Evolutionary conservation across 2,329 filamentous ascomycete species (phyloP), one percentile per base, ranked within the genome.

Genomic region (Raffaelea arxii): DNA sequence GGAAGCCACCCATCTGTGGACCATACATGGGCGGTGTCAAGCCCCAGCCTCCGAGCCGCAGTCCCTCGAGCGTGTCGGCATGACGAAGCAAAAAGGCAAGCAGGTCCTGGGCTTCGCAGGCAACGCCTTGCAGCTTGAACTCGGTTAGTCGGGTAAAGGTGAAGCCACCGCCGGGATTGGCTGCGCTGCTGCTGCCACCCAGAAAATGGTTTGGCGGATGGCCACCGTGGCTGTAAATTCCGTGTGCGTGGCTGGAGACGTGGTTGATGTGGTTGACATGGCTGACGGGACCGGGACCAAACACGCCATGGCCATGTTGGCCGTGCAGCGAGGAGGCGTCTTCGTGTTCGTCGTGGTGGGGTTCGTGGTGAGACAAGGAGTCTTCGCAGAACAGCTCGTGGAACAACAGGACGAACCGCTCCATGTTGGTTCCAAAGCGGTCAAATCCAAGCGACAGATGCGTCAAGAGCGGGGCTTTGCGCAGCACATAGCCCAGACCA

Each of bases 31-130:
- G 38, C 14, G 62, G 62, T 36, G 63, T 65, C 12, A 68, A 54
- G 5, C 69, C 70, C 18, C 63, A 60, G 4, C 69, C 69, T 18
- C 71, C 71, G 10, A 75, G 61, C 3, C 68, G 66, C 7, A 74
- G 55, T 2, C 65, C 61, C 39, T 59, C 54, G 24, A 74, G 58
- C 0, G 65, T 66, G 4, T 55, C 40, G 11, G 61, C 61, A 49
- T 72, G 69, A 4, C 63, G 54, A 18, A 63, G 53, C 21, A 74
- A 48, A 49, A 74, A 73, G 6, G 58, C 52, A 19, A 62, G 62
- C 18, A 74, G 62, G 45, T 69, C 66, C 5, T 63, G 59, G 54
- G 71, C 69, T 37, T 66, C 64, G 53, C 65, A 68, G 2, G 62
- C 61, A 18, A 73, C 57, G 39, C 68, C 68, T 51, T 68, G 64